Conservation (phyloP, 352 stramenopile species). For the Pythium coloratum region DNA sequence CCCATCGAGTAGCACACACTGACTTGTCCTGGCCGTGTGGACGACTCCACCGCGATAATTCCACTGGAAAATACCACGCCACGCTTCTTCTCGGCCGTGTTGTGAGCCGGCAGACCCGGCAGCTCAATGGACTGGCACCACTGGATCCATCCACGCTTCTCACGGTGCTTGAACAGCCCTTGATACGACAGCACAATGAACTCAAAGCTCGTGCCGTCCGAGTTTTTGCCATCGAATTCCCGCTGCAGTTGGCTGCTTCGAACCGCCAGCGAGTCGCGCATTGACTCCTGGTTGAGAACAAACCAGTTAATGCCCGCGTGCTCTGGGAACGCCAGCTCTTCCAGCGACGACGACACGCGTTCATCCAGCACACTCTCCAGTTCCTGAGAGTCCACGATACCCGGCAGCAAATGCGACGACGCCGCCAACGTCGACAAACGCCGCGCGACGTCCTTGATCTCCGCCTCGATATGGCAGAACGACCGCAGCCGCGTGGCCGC, state of each 20-base stretch:
- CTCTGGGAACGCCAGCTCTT: slow-evolving; percentile 16
- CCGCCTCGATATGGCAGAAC: slow-evolving; percentile 24
- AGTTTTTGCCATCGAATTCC: background rate
- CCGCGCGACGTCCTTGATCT: slow-evolving; percentile 19
- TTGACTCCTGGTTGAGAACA: slow-evolving; percentile 7
- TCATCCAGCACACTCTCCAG: slow-evolving; percentile 13
- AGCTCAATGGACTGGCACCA: slow-evolving; percentile 32
- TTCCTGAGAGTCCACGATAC: slow-evolving; percentile 21
- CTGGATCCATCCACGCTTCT: slow-evolving; percentile 28
- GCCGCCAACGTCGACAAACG: slow-evolving; percentile 8
- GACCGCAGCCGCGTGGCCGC: slow-evolving; percentile 20
- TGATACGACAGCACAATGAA: slow-evolving; percentile 31
- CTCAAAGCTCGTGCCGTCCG: background rate
- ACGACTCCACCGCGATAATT: slow-evolving; percentile 26
- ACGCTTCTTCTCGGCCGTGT: slow-evolving; percentile 1
- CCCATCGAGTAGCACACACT: slow-evolving; percentile 23
- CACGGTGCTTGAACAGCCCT: slow-evolving; percentile 27
- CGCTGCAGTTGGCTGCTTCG: background rate
- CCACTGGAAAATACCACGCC: slow-evolving; percentile 24
- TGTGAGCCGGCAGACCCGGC: slow-evolving; percentile 4
- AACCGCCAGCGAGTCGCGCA: slow-evolving; percentile 8
- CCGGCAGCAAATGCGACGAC: background rate
- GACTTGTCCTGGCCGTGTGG: slow-evolving; percentile 16
- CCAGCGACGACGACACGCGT: background rate
- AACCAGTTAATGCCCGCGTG: slow-evolving; percentile 23